phyloP scores from a whole-genome alignment of 2,329 filamentous ascomycete species.

The Fonsecaea nubica region DNA sequence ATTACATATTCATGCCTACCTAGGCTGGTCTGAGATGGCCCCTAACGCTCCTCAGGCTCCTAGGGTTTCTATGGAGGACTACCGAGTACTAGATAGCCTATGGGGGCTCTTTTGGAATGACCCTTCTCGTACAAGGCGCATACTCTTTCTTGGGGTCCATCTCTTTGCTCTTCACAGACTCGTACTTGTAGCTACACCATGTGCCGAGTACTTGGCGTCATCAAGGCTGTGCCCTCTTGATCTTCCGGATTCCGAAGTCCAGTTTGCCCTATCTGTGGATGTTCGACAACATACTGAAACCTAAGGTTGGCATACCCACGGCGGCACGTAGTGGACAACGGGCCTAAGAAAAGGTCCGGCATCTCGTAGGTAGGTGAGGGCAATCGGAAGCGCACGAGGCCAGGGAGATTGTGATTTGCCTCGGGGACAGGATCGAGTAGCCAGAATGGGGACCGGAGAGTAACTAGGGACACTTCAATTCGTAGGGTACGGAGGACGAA shows the following conservation, averaged over 20 bases:
- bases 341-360: background rate
- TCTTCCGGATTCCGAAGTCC: slow-evolving; percentile 16
- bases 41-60: background rate
- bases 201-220: background rate
- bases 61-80: background rate
- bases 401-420: background rate
- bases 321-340: background rate
- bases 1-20: slow-evolving; percentile 5
- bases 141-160: background rate
- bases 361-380: background rate
- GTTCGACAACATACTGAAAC: background rate
- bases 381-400: background rate
- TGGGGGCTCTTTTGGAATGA: background rate
- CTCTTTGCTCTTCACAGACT: background rate
- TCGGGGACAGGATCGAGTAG: background rate
- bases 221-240: slow-evolving; percentile 12
- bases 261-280: slow-evolving; percentile 1
- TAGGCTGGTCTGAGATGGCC: background rate
- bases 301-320: background rate
- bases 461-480: background rate
- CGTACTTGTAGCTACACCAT: too few relatives aligned
- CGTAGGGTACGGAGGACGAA: background rate
- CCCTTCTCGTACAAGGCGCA: background rate
- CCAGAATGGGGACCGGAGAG: background rate
- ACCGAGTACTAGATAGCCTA: too few relatives aligned